Base-by-base conservation (phyloP, 441 rosid species). In the Eruca vesicaria region DNA sequence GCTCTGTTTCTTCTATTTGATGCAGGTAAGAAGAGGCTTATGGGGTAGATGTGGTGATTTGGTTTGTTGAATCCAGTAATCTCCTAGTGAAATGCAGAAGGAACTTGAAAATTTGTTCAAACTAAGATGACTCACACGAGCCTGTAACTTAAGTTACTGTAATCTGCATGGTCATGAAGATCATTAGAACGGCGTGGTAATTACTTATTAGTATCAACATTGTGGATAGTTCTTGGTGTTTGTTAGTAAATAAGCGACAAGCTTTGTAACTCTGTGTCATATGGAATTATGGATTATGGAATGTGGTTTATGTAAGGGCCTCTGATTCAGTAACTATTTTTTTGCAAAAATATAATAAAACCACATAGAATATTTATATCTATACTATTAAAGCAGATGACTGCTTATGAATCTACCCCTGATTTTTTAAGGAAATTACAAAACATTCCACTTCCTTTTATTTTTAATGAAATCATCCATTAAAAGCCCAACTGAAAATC, bases 1-100 rank as follows among this genome's bases (percentile, higher is more conserved):
- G 63, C 29, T 18, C 4, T 53, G 48, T 62, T 67, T 60, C 43
- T 61, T 72, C 64, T 41, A 15, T 68, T 61, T 60, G 66, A 38
- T 78, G 64, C 56, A 53, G 60, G 76, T 8, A 76, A 64, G 69
- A 77, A 77, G 73, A 72, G 69, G 69, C 59, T 78, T 72, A 60
- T 10, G 50, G 69, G 50, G 12, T 64, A 66, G 63, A 16, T 56
- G 65, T 67, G 36, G 3, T 26, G 57, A 60, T 36, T 56, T 56
- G 55, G 60, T 69, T 28, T 69, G 2, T 66, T 63, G 61, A 45
- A 32, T 65, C 38, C 14, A 33, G 45, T 9, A 26, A 52, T 68
- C 12, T 31, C 19, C 31, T 18, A 11, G 26, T 3, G 15, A 16
- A 28, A 58, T 20, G 60, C 59, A 65, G 12, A 66, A 56, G 77